Conservation (phyloP, 164 flowering plant genomes). For the Amborella trichopoda region DNA sequence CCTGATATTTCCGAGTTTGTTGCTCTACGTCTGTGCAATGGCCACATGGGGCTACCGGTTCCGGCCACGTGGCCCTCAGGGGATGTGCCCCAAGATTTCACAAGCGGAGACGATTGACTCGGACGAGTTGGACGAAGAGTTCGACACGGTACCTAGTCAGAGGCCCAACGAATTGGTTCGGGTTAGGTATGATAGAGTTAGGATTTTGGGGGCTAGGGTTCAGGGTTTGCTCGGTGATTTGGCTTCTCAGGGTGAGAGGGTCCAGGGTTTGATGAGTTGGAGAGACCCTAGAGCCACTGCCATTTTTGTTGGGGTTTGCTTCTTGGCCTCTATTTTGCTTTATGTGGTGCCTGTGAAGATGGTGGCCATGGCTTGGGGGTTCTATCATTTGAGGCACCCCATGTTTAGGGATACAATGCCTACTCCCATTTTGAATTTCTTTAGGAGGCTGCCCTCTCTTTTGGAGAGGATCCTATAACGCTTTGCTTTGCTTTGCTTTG, state of each 20-base stretch:
- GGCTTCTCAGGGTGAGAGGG: constrained; percentile 74
- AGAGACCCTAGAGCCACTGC: constrained; percentile 83
- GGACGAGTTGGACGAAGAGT: constrained; percentile 89
- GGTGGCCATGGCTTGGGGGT: constrained; percentile 75
- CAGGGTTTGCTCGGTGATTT: constrained; percentile 64
- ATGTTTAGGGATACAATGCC: constrained; percentile 73
- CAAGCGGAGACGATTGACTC: constrained; percentile 38
- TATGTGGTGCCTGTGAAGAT: constrained; percentile 72
- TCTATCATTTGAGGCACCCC: constrained; percentile 78
- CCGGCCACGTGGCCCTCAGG: constrained; percentile 20
- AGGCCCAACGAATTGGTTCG: constrained; percentile 37
- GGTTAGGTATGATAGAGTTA: constrained; percentile 56
- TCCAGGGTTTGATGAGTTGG: constrained; percentile 85
- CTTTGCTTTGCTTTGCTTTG: background rate
- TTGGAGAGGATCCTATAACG: constrained; percentile 42
- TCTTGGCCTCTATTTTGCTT: constrained; percentile 42
- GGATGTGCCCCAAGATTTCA: constrained; percentile 38
- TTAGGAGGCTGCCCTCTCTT: constrained; percentile 66
- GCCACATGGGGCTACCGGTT: constrained; percentile 74
- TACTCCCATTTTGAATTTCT: constrained; percentile 67
- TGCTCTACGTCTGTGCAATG: constrained; percentile 51
- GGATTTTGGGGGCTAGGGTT: constrained; percentile 56
- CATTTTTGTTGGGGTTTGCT: constrained; percentile 51
- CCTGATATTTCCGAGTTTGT: constrained; percentile 50
- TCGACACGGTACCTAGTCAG: constrained; percentile 51